Evolutionary conservation across 2,329 filamentous ascomycete species (phyloP).

Genomic region (Penicillium sp.): DNA sequence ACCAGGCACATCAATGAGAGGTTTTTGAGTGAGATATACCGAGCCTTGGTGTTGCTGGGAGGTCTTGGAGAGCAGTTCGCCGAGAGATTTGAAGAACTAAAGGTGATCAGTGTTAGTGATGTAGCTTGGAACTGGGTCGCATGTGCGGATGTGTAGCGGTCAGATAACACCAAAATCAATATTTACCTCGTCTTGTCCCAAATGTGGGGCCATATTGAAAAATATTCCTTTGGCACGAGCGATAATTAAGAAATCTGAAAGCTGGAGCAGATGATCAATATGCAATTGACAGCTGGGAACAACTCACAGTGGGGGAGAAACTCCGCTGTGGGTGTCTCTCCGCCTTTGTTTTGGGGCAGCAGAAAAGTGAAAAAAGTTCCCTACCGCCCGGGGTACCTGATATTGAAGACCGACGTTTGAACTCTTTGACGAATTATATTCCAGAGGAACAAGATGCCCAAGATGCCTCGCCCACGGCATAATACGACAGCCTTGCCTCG

Average conservation of each 20-base stretch:
- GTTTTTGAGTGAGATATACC: conserved; percentile 39
- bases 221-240: background rate
- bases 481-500: conserved; percentile 38
- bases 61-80: conserved; percentile 33
- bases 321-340: conserved; percentile 19
- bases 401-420: background rate
- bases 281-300: conserved; percentile 12
- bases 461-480: conserved; percentile 24
- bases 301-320: conserved; percentile 16
- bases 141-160: conserved; percentile 2
- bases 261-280: conserved; percentile 6
- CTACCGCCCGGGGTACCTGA: conserved; percentile 13
- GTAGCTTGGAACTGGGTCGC: conserved; percentile 13
- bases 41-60: conserved; percentile 37
- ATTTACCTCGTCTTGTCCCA: conserved; percentile 38
- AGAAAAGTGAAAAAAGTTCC: conserved; percentile 22
- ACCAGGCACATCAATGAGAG: conserved; percentile 21
- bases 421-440: background rate
- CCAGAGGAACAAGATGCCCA: conserved; percentile 22
- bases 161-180: background rate
- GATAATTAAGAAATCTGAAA: conserved; percentile 3
- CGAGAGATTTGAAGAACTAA: conserved; percentile 39
- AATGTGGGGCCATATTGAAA: conserved; percentile 28
- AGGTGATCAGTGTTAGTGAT: background rate
- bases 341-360: conserved; percentile 16